Base-by-base conservation (phyloP, 148 eudicot genomes). In the Rheum nobile region DNA sequence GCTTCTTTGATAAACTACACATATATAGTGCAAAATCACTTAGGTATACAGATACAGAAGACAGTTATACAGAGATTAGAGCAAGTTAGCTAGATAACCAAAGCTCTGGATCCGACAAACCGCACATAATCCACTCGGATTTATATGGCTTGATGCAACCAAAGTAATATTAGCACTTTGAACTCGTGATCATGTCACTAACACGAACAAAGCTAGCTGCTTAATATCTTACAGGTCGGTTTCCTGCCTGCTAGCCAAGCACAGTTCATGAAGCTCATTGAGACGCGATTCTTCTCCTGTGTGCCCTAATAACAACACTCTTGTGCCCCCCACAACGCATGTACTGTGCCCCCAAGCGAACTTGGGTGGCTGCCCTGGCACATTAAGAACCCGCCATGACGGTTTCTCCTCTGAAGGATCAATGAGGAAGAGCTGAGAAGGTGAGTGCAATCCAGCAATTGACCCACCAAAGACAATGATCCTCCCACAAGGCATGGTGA, bases 341-440 rank as follows among this genome's bases (percentile, higher is more conserved):
- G 94, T 89, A 38, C 97, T 91, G 48, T 91, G 94, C 46, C 91
- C 97, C 97, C 97, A 91, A 26, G 97, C 94, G 61, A 89, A 83
- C 80, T 88, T 91, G 1, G 97, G 97, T 0, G 97, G 88, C 50
- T 82, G 85, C 17, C 97, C 97, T 1, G 97, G 97, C 16, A 91
- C 94, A 72, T 86, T 84, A 16, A 91, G 80, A 46, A 79, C 80
- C 80, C 94, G 89, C 97, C 97, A 91, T 0, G 87, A 77, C 1
- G 94, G 92, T 68, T 91, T 91, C 79, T 91, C 94, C 79, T 91
- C 94, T 0, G 88, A 75, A 71, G 94, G 97, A 70, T 89, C 97
- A 48, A 91, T 48, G 71, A 91, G 74, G 76, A 86, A 91, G 61
- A 91, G 85, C 80, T 89, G 90, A 16, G 94, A 86, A 26, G 97